These are phyloP conservation scores for Plasmodium knowlesi DNA, from an alignment of 169 alveolate species.

Conservation along the genomic window DNA sequence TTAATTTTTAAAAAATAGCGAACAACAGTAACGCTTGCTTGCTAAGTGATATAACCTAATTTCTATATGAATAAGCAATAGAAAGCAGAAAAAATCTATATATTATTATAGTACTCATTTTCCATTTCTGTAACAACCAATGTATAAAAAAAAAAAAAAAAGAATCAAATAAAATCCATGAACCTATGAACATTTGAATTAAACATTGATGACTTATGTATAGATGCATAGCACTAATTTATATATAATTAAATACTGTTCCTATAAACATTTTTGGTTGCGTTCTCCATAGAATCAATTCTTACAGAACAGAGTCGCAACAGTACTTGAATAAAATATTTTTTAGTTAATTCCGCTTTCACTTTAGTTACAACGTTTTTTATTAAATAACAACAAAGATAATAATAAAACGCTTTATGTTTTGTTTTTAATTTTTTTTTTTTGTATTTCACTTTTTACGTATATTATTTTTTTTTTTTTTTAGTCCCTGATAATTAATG, in stretches of 20 bases:
- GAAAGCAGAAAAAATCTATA: no score
- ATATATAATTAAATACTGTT: neutral
- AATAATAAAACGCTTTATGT: neutral
- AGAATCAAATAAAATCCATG: neutral
- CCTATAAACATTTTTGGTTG: neutral
- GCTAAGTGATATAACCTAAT: neutral
- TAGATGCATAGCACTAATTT: neutral
- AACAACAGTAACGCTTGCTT: neutral
- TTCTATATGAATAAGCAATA: neutral
- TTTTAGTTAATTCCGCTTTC: neutral
- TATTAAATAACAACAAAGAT: no score
- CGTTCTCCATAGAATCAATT: neutral
- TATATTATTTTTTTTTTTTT: no score
- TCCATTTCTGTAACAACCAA: neutral
- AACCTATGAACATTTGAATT: neutral
- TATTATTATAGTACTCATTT: neutral
- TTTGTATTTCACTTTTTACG: neutral
- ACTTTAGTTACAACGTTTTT: neutral
- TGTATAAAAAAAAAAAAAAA: no score
- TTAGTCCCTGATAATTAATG: neutral
- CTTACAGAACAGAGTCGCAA: neutral
- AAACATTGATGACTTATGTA: neutral
- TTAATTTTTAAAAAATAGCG: neutral
- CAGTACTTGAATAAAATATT: neutral
- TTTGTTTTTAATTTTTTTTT: no score